Conservation (phyloP, 495 filamentous ascomycete species). For the Baudoinia panamericana region DNA sequence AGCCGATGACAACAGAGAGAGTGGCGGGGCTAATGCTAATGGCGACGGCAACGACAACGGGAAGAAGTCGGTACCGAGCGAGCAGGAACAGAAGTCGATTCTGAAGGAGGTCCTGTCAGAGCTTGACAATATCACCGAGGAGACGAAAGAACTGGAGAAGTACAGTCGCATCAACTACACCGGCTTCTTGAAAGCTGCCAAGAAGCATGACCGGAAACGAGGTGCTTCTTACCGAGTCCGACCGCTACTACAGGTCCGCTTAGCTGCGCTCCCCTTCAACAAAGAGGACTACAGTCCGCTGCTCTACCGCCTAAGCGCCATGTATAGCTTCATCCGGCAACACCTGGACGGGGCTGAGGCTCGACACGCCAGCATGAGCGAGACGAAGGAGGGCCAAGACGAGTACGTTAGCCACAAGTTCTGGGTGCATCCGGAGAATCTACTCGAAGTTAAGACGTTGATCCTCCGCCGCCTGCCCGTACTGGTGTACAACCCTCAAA, state of each 20-base stretch:
- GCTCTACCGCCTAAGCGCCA: constrained; percentile 76
- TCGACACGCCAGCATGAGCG: constrained; percentile 12
- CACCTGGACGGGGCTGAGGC: constrained; percentile 46
- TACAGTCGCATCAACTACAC: constrained; percentile 96
- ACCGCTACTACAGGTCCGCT: constrained; percentile 75
- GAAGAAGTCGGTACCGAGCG: constrained; percentile 24
- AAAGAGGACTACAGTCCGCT: constrained; percentile 87
- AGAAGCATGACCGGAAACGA: constrained; percentile 93
- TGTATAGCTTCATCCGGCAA: constrained; percentile 90
- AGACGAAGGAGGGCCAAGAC: constrained; percentile 30
- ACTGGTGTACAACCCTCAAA: constrained; percentile 79
- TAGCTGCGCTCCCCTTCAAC: constrained; percentile 83
- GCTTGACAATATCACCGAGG: constrained; percentile 73
- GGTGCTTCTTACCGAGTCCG: constrained; percentile 68
- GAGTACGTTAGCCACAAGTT: constrained; percentile 90
- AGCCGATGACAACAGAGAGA: constrained; percentile 24
- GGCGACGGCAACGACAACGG: constrained; percentile 23
- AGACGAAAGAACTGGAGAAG: constrained; percentile 85
- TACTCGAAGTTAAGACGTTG: constrained; percentile 89
- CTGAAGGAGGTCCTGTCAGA: constrained; percentile 62
- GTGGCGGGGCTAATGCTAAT: constrained; percentile 9
- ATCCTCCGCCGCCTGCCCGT: constrained; percentile 82
- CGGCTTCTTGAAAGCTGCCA: constrained; percentile 91
- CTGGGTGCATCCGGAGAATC: constrained; percentile 91
- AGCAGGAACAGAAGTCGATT: constrained; percentile 34